These are phyloP conservation scores for Pseudopyricularia cyperi DNA, from an alignment of 2,329 filamentous ascomycete species.

Conservation along the genomic window DNA sequence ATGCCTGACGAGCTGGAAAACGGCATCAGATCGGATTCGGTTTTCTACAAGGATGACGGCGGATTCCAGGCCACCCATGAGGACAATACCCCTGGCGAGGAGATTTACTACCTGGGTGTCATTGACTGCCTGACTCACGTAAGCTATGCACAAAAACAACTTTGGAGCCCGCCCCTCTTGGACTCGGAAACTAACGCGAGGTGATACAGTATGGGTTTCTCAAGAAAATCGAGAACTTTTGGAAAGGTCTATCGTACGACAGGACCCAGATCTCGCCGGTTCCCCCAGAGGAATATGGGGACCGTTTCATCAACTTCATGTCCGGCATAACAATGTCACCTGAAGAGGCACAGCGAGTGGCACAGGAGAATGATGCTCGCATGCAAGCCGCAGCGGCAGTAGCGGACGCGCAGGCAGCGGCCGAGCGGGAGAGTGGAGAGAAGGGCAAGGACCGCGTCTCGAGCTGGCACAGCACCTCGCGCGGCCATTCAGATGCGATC, in stretches of 20 bases:
- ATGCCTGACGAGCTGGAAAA: slow-evolving; percentile 86
- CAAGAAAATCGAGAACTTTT: slow-evolving; percentile 93
- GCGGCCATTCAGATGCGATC: slow-evolving; percentile 14
- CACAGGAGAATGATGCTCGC: slow-evolving; percentile 25
- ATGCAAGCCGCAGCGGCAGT: slow-evolving; percentile 37
- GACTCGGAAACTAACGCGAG: slow-evolving; percentile 6
- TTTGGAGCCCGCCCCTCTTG: background rate
- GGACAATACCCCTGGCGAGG: slow-evolving; percentile 69
- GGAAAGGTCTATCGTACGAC: slow-evolving; percentile 81
- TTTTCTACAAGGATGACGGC: slow-evolving; percentile 90
- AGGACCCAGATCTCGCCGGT: slow-evolving; percentile 85
- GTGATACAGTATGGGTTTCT: slow-evolving; percentile 72
- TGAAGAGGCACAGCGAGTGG: slow-evolving; percentile 68
- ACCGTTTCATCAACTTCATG: slow-evolving; percentile 89
- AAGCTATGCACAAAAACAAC: slow-evolving; percentile 33
- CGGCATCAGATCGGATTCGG: slow-evolving; percentile 52
- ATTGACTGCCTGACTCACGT: slow-evolving; percentile 97
- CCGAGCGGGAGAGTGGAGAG: slow-evolving; percentile 15
- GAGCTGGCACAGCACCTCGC: slow-evolving; percentile 22
- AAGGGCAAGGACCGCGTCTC: slow-evolving; percentile 20
- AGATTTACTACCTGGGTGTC: slow-evolving; percentile 96
- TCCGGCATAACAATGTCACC: slow-evolving; percentile 78
- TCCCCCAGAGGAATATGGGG: slow-evolving; percentile 79
- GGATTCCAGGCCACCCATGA: slow-evolving; percentile 90
- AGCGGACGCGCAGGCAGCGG: slow-evolving; percentile 17